A percentile compares a stretch with the other conserved stretches of the same genome.
These are phyloP conservation scores for Tylopilus sp. DNA, from an alignment of 1,284 basidiomycete genomes.

Conservation along the genomic window DNA sequence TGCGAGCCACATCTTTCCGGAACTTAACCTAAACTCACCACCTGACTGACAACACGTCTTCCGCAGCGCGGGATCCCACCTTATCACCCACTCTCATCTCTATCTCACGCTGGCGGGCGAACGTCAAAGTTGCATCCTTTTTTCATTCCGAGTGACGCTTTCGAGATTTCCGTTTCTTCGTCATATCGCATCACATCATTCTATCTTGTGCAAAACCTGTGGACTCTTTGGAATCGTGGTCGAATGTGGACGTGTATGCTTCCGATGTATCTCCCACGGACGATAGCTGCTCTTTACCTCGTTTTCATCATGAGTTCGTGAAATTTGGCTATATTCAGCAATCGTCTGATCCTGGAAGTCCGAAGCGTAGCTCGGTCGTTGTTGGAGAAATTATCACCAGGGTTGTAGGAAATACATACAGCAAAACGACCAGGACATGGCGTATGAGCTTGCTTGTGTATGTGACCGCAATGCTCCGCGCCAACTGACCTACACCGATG, in stretches of 20 bases:
- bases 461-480: slow-evolving; percentile 5
- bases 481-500: slow-evolving; percentile 1
- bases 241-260: slow-evolving; percentile 1
- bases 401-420: background rate
- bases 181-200: background rate
- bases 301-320: background rate
- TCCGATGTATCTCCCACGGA: slow-evolving; percentile 4
- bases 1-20: slow-evolving; percentile 1
- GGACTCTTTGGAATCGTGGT: background rate
- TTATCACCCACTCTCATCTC: slow-evolving; percentile 9
- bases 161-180: background rate
- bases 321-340: slow-evolving; percentile 4
- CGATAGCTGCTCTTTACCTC: background rate
- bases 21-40: slow-evolving; percentile 5
- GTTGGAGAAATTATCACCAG: background rate
- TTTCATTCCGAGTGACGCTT: background rate
- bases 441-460: background rate
- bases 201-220: background rate
- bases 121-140: background rate
- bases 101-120: background rate
- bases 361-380: background rate
- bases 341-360: background rate
- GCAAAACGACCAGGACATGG: background rate
- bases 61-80: slow-evolving; percentile 10
- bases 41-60: background rate